These are phyloP conservation scores for Galeopsis tetrahit DNA, from an alignment of 257 asterid species.

Conservation along the genomic window DNA sequence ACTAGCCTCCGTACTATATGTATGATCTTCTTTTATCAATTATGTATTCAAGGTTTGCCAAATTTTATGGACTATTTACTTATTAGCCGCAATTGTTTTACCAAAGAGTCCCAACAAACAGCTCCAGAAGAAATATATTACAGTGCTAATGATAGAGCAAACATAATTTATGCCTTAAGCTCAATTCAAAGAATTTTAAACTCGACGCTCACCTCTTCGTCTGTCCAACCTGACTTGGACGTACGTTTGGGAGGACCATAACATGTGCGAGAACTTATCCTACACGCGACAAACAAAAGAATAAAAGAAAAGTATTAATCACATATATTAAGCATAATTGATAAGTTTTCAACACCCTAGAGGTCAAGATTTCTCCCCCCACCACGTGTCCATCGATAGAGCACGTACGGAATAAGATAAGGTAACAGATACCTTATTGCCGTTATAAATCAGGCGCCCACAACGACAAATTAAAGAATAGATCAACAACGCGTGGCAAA, in stretches of 20 bases:
- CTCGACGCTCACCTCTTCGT: constrained; percentile 64
- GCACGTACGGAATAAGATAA: not conserved
- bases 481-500: not conserved
- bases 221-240: constrained; percentile 93
- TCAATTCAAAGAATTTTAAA: constrained; percentile 8
- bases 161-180: too few species aligned
- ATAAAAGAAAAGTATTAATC: not conserved
- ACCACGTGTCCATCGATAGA: constrained; percentile 22
- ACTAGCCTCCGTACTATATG: too few species aligned
- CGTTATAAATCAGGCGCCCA: constrained; percentile 9
- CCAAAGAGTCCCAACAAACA: not conserved
- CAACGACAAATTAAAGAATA: not conserved
- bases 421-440: constrained; percentile 10
- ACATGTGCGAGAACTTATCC: constrained; percentile 1
- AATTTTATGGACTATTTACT: too few species aligned
- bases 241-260: constrained; percentile 60
- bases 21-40: too few species aligned
- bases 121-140: not conserved
- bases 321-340: not conserved
- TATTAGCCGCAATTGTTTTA: constrained; percentile 11
- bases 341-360: not conserved
- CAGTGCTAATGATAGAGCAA: not conserved
- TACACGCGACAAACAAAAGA: constrained; percentile 31
- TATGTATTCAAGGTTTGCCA: not conserved
- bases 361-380: not conserved